phyloP scores from a whole-genome alignment of 179 eudicot genomes.

The Beta lomatogona region DNA sequence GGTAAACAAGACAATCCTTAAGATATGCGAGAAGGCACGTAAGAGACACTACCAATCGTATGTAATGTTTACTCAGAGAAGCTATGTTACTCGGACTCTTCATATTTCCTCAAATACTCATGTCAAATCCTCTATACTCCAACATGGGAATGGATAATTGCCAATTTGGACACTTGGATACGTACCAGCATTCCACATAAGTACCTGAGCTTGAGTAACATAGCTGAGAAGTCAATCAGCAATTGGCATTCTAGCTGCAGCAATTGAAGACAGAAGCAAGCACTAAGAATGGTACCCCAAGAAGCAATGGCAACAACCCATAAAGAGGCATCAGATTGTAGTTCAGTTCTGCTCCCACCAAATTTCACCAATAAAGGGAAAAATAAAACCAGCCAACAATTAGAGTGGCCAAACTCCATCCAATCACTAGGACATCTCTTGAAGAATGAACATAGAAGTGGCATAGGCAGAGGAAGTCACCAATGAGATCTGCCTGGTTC shows the following conservation, averaged over 20 bases:
- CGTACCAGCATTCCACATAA: too few relatives aligned
- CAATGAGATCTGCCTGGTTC: not conserved
- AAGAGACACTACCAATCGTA: not conserved
- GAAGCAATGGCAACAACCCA: not conserved
- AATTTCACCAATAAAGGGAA: not conserved
- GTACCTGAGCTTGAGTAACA: too few relatives aligned
- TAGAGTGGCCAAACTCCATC: too few relatives aligned
- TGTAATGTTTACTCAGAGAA: not conserved
- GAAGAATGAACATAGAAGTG: slow-evolving; percentile 1
- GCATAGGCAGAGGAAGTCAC: not conserved
- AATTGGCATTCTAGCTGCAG: not conserved
- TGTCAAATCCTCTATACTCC: too few relatives aligned
- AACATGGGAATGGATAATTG: too few relatives aligned
- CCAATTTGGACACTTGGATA: too few relatives aligned
- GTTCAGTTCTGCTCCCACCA: not conserved
- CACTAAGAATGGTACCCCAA: not conserved
- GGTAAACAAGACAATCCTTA: not conserved
- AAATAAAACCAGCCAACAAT: not conserved
- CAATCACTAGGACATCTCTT: not conserved
- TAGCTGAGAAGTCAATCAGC: not conserved
- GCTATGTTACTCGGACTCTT: too few relatives aligned
- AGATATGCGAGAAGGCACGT: not conserved
- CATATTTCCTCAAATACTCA: too few relatives aligned
- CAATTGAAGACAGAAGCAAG: not conserved
- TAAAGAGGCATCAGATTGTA: not conserved